Evolutionary conservation across 768 basidiomycete genomes (phyloP), one percentile per base, ranked within the genome.

Genomic region (Macrolepiota dolichaula): DNA sequence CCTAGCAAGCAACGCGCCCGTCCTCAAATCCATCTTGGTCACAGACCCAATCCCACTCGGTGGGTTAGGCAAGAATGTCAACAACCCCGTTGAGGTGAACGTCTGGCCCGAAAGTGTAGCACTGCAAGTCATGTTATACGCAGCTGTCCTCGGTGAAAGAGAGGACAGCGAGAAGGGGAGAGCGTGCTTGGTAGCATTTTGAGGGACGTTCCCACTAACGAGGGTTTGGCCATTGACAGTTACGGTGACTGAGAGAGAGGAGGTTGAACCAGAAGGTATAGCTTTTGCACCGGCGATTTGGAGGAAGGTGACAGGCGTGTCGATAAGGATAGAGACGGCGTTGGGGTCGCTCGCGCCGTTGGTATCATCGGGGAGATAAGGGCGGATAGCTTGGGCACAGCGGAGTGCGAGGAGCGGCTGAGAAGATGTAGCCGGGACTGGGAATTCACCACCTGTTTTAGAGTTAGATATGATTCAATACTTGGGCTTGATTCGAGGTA

Each of bases 1-100:
- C 50, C 78, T 72, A 1, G 82, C 85, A 40, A 85, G 67, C 42
- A 87, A 61, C 0, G 80, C 83, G 2, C 86, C 85, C 4, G 84
- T 86, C 36, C 84, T 77, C 52, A 81, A 71, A 67, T 86, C 85
- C 79, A 85, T 82, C 66, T 86, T 87, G 0, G 85, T 85, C n/a
- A 84, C 85, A 1, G 81, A 80, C 13, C 81, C 79, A 58, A 82
- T 81, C 1, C 70, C 74, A 1, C 74, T 62, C 0, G 81, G 76
- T 0, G 78, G 82, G 27, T 76, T 69, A 4, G 85, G 84, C 36
- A 86, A 71, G 57, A 80, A 81, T 1, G 78, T 79, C 52, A 89
- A 68, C 6, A 74, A 66, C 0, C 80, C 75, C 2, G 75, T 73
- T 2, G 82, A 74, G 2, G 68, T 72, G 65, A 82, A 87, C 3